A percentile compares a stretch with the other conserved stretches of the same genome.
These are phyloP conservation scores for Reutealis trisperma DNA, from an alignment of 345 rosid genomes.

Conservation along the genomic window DNA sequence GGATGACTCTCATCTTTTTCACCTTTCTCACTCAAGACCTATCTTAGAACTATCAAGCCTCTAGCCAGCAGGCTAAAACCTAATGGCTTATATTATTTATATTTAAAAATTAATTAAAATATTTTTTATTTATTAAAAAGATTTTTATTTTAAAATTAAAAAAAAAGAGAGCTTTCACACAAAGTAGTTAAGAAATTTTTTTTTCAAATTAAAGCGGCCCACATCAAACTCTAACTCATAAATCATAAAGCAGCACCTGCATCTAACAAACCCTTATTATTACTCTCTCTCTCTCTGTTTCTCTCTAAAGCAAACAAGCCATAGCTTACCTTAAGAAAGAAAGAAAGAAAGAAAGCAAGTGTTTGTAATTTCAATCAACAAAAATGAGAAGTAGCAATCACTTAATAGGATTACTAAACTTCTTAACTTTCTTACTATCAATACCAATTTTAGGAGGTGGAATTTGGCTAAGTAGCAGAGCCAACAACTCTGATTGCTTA, in stretches of 20 bases:
- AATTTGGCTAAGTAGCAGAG: constrained; percentile 91
- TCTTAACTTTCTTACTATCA: constrained; percentile 82
- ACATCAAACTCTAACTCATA: not conserved
- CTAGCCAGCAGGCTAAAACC: too few relatives aligned
- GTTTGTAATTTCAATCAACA: not conserved
- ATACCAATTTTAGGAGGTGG: constrained; percentile 94
- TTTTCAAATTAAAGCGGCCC: not conserved
- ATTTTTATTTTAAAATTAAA: too few relatives aligned
- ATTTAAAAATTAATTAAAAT: too few relatives aligned
- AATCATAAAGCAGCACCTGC: not conserved
- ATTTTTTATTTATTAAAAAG: too few relatives aligned
- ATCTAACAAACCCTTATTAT: not conserved
- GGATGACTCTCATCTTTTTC: too few relatives aligned
- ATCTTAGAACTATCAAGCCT: too few relatives aligned
- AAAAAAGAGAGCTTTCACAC: too few relatives aligned
- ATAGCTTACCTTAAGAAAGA: not conserved
- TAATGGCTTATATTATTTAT: too few relatives aligned
- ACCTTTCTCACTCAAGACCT: too few relatives aligned
- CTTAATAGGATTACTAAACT: constrained; percentile 77
- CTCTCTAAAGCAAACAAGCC: not conserved
- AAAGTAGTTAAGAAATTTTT: too few relatives aligned
- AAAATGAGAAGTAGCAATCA: constrained; percentile 77
- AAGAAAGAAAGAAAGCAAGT: not conserved
- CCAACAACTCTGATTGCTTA: constrained; percentile 88
- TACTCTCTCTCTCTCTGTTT: too few relatives aligned